A percentile compares a stretch with the other conserved stretches of the same genome.
Evolutionary conservation across 2,329 filamentous ascomycete species (phyloP).

Genomic region (Ciborinia camelliae): DNA sequence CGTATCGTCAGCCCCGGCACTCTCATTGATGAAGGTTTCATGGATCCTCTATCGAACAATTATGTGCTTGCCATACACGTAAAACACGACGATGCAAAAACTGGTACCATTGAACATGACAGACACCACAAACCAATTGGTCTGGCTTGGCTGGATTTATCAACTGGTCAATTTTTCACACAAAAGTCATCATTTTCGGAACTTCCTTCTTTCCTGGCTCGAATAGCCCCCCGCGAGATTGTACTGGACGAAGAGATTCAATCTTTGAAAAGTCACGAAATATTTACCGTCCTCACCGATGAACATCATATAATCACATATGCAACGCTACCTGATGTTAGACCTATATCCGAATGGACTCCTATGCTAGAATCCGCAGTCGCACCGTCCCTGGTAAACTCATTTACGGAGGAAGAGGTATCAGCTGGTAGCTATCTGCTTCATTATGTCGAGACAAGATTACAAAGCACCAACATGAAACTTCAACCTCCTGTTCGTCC

Average conservation of each 20-base stretch:
- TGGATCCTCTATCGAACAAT: slow-evolving; percentile 91
- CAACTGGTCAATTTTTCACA: slow-evolving; percentile 90
- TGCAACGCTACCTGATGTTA: slow-evolving; percentile 46
- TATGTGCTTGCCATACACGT: slow-evolving; percentile 81
- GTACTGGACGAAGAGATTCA: slow-evolving; percentile 67
- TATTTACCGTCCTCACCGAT: slow-evolving; percentile 68
- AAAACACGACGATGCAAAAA: slow-evolving; percentile 33
- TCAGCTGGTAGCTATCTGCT: slow-evolving; percentile 77
- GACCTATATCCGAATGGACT: slow-evolving; percentile 56
- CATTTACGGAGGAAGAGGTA: slow-evolving; percentile 68
- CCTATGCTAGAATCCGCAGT: slow-evolving; percentile 74
- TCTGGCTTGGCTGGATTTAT: slow-evolving; percentile 90
- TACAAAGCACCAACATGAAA: slow-evolving; percentile 75
- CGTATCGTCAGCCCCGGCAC: slow-evolving; percentile 93
- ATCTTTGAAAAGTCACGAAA: slow-evolving; percentile 53
- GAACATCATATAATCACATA: slow-evolving; percentile 76
- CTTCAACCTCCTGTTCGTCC: slow-evolving; percentile 78
- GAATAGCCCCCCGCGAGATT: slow-evolving; percentile 81
- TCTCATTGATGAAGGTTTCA: slow-evolving; percentile 94
- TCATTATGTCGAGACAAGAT: slow-evolving; percentile 74
- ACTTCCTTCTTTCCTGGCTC: slow-evolving; percentile 75
- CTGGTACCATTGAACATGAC: neutral
- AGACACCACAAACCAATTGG: slow-evolving; percentile 52
- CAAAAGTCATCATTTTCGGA: slow-evolving; percentile 68
- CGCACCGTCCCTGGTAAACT: slow-evolving; percentile 46